Evolutionary conservation across 371 early-diverging fungal species (phyloP).

Genomic region (Mucor velutinosus): DNA sequence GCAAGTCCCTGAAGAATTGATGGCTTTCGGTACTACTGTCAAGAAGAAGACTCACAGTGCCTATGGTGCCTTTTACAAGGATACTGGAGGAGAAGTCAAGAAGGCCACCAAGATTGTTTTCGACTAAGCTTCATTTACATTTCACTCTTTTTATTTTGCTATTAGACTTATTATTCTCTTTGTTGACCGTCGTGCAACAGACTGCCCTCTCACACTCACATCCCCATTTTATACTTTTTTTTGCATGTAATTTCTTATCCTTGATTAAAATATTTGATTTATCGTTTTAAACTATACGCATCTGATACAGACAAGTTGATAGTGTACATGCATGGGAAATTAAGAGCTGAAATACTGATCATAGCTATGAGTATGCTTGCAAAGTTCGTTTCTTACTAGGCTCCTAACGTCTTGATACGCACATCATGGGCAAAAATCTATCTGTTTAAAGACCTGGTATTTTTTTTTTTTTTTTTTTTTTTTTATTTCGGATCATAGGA

Average conservation of each 20-base stretch:
- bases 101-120: constrained; percentile 94
- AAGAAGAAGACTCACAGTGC: constrained; percentile 95
- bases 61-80: constrained; percentile 96
- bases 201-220: neutral
- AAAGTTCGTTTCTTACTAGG: no score
- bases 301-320: no score
- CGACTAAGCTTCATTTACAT: constrained; percentile 35
- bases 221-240: neutral
- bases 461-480: no score
- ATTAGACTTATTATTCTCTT: neutral
- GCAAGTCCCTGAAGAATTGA: constrained; percentile 82
- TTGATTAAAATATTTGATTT: neutral
- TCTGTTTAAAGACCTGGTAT: no score
- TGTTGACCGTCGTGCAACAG: no score
- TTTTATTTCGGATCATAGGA: no score
- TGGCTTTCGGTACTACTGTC: constrained; percentile 94
- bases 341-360: no score
- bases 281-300: neutral
- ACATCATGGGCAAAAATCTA: no score
- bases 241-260: neutral
- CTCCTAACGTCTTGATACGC: no score
- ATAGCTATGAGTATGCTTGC: no score
- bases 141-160: neutral
- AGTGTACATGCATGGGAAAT: no score
- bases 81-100: constrained; percentile 72